Percentiles rank a stretch among this genome's conserved stretches.
Conservation (phyloP, 805 yeast species). For the Vanderwaltozyma tropicalis region DNA sequence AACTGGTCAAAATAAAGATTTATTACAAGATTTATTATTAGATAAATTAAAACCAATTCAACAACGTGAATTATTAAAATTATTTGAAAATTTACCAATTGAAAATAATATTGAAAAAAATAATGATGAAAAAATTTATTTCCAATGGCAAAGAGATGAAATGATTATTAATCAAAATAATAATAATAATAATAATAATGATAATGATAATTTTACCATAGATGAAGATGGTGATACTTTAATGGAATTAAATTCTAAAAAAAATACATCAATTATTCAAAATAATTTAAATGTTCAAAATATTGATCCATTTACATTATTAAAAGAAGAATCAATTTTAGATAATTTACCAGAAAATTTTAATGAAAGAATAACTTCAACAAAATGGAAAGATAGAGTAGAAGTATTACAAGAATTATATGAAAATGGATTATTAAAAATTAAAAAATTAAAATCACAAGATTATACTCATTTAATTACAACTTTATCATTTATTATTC, state of each 20-base stretch:
- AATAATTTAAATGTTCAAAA: not conserved
- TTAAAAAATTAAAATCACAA: slow-evolving; percentile 44
- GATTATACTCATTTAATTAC: slow-evolving; percentile 62
- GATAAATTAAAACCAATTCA: slow-evolving; percentile 82
- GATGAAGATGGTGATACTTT: slow-evolving; percentile 34
- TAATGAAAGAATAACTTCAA: slow-evolving; percentile 40
- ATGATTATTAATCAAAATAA: slow-evolving; percentile 1
- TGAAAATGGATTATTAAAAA: slow-evolving; percentile 38
- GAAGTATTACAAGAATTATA: slow-evolving; percentile 61
- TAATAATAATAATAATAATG: not conserved
- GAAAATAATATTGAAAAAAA: slow-evolving; percentile 32
- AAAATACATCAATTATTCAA: not conserved
- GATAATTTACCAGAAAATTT: slow-evolving; percentile 58
- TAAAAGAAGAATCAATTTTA: slow-evolving; percentile 60
- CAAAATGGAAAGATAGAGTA: slow-evolving; percentile 88
- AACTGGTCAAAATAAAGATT: slow-evolving; percentile 44
- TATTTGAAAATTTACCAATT: slow-evolving; percentile 36
- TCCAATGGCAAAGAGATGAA: slow-evolving; percentile 10
- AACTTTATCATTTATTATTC: slow-evolving; percentile 53
- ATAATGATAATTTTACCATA: slow-evolving; percentile 3
- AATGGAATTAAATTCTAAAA: slow-evolving; percentile 12
- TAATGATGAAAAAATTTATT: slow-evolving; percentile 4
- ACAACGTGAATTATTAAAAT: slow-evolving; percentile 67
- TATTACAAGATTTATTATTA: slow-evolving; percentile 48
- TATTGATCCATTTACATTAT: slow-evolving; percentile 59